phyloP scores from a whole-genome alignment of 1,284 basidiomycete genomes.

The Exobasidium rhododendri region DNA sequence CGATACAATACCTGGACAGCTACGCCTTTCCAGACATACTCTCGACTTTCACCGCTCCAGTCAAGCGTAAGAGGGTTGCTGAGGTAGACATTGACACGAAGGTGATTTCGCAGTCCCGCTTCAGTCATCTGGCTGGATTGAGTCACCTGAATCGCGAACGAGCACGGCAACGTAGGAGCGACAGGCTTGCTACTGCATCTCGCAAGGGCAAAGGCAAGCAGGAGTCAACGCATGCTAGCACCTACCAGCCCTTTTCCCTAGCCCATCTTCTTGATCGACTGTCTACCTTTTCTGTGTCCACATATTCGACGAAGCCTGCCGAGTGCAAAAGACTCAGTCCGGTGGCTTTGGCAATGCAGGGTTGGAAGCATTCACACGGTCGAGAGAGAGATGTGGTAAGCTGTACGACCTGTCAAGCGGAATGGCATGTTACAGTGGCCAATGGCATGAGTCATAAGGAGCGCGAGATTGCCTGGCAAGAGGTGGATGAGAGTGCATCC shows the following conservation, averaged over 20 bases:
- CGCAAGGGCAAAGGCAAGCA: background rate
- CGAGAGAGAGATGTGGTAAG: background rate
- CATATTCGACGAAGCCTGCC: background rate
- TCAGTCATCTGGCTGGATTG: background rate
- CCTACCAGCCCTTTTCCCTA: background rate
- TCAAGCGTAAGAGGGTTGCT: background rate
- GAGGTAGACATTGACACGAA: background rate
- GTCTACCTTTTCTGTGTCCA: conserved; percentile 2
- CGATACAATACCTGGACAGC: background rate
- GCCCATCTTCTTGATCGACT: background rate
- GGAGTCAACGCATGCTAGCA: background rate
- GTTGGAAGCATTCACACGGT: background rate
- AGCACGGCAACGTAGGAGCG: background rate
- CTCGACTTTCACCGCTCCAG: background rate
- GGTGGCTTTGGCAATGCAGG: background rate
- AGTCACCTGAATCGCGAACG: background rate
- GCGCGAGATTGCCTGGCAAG: background rate
- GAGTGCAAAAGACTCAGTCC: background rate
- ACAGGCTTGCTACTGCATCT: background rate
- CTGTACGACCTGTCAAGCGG: background rate
- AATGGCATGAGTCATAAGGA: background rate
- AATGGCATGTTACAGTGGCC: background rate
- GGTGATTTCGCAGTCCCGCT: background rate
- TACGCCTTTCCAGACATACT: conserved; percentile 1
- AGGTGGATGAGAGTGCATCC: background rate